Percentiles rank a stretch among this genome's conserved stretches.
Conservation (phyloP, 2,329 filamentous ascomycete genomes). For the Ascochyta clinopodiicola region DNA sequence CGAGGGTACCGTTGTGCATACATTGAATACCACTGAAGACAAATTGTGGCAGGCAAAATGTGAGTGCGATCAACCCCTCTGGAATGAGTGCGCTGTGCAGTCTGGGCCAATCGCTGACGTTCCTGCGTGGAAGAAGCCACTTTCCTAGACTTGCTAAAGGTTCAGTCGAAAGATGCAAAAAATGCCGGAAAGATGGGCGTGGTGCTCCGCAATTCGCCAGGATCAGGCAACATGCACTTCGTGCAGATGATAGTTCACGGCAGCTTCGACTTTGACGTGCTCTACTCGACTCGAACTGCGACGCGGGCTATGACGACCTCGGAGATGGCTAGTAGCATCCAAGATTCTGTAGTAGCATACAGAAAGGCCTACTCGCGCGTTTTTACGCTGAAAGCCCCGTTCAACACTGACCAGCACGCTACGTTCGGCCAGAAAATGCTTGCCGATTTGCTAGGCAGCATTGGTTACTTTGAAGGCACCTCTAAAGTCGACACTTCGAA, state of each 20-base stretch:
- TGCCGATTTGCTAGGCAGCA: constrained; percentile 88
- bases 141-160: constrained; percentile 63
- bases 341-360: constrained; percentile 69
- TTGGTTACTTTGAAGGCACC: constrained; percentile 90
- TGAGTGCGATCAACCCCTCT: constrained; percentile 41
- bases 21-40: constrained; percentile 67
- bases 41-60: constrained; percentile 80
- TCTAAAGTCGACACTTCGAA: constrained; percentile 86
- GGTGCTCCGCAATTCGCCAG: constrained; percentile 69
- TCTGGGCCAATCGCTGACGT: constrained; percentile 19
- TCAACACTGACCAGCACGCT: constrained; percentile 73
- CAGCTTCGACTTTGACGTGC: constrained; percentile 85
- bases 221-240: constrained; percentile 78
- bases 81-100: neutral
- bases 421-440: constrained; percentile 84
- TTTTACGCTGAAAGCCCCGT: constrained; percentile 76
- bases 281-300: constrained; percentile 84
- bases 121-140: constrained; percentile 59
- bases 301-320: constrained; percentile 59
- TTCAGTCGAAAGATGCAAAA: constrained; percentile 58
- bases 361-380: constrained; percentile 72
- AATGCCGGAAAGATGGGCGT: constrained; percentile 22
- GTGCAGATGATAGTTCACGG: constrained; percentile 91
- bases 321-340: constrained; percentile 72
- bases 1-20: constrained; percentile 75